Conservation (phyloP, 2,329 filamentous ascomycete genomes). For the Catunica adiposa region DNA sequence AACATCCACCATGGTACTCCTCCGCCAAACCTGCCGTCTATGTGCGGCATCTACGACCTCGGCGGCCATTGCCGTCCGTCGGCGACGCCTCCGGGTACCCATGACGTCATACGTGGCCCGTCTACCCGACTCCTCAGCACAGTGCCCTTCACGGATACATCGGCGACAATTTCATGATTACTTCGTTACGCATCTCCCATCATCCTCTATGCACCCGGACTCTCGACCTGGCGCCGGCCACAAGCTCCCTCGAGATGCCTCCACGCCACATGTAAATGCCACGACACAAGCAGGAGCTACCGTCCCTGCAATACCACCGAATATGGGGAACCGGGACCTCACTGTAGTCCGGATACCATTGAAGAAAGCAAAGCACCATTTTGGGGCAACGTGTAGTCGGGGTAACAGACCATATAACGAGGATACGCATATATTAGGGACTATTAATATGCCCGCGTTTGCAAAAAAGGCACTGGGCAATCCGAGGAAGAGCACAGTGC, state of each 20-base stretch:
- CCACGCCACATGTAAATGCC: constrained; percentile 46
- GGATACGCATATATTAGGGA: constrained; percentile 85
- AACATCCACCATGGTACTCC: not conserved
- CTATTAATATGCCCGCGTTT: constrained; percentile 84
- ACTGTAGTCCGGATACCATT: constrained; percentile 92
- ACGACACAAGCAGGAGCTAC: constrained; percentile 34
- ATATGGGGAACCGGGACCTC: constrained; percentile 53
- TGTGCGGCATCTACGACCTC: not conserved
- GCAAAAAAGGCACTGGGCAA: constrained; percentile 64
- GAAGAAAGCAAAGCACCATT: constrained; percentile 89
- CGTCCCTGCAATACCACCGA: constrained; percentile 39
- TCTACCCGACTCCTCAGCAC: not conserved
- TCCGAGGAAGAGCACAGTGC: constrained; percentile 22
- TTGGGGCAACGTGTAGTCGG: constrained; percentile 61
- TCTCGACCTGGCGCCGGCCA: constrained; percentile 57
- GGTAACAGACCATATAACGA: constrained; percentile 83
- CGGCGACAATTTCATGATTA: constrained; percentile 71
- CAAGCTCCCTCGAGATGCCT: constrained; percentile 72
- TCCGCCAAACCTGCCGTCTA: not conserved
- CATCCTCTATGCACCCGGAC: constrained; percentile 82
- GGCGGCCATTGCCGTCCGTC: not conserved
- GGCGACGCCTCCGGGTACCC: not conserved
- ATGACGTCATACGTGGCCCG: constrained; percentile 12
- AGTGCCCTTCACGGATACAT: not conserved
- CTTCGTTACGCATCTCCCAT: constrained; percentile 90